These are phyloP conservation scores for Austropuccinia psidii DNA, from an alignment of 1,284 basidiomycete species.

Conservation along the genomic window DNA sequence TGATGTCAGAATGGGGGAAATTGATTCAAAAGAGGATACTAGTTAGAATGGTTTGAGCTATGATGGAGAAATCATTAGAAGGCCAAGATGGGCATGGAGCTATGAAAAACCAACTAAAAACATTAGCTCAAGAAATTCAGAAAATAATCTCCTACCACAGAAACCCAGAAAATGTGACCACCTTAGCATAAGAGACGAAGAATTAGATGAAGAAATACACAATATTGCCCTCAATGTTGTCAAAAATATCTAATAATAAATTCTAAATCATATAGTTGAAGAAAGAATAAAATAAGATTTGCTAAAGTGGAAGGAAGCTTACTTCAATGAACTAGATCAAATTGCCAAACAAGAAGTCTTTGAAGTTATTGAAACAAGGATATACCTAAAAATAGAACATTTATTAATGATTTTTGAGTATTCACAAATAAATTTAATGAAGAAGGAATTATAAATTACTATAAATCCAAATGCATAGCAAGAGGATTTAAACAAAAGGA, in stretches of 20 bases:
- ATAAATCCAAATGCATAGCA: neutral
- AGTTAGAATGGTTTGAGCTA: neutral
- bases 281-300: too few relatives aligned
- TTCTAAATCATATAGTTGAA: too few relatives aligned
- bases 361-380: neutral
- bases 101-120: neutral
- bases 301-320: neutral
- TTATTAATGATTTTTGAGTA: neutral
- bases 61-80: neutral
- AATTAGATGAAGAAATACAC: too few relatives aligned
- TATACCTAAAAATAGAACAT: neutral
- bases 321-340: neutral
- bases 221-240: too few relatives aligned
- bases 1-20: neutral
- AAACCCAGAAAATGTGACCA: too few relatives aligned
- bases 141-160: neutral
- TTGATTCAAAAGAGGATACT: neutral
- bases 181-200: too few relatives aligned
- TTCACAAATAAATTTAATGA: neutral
- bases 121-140: neutral
- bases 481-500: constrained; percentile 5
- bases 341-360: neutral
- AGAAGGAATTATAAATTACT: neutral
- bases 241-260: too few relatives aligned
- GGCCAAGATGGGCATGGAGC: neutral